Base-by-base conservation (phyloP, 305 asterid genomes). In the Rubia balearica region DNA sequence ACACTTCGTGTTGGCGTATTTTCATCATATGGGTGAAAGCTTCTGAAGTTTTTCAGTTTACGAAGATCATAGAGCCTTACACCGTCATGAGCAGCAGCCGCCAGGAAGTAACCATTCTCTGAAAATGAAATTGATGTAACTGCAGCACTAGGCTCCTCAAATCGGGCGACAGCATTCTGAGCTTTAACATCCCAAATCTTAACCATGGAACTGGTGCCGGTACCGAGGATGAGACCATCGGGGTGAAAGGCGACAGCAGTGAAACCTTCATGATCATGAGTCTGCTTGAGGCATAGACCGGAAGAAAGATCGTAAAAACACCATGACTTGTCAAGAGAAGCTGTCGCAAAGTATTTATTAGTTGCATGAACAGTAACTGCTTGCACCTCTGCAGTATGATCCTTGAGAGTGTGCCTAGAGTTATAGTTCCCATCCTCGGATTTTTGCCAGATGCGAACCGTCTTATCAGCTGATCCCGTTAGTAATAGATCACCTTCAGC, bases 1-100 rank as follows among this genome's bases (percentile, higher is more conserved):
- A 93, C 98, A 76, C 96, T 80, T 75, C 88, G 98, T 30, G 96
- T 89, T 6, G 98, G 88, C 14, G 88, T 82, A 72, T 87, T 86
- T 72, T 88, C 97, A 72, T 91, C 98, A 59, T 92, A 90, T 17
- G 98, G 96, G 41, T 87, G 10, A 67, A 95, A 80, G 70, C 87
- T 89, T 80, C 95, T 83, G 51, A 95, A 95, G 81, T 87, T 91
- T 70, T 77, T 91, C 89, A 90, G 79, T 81, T 85, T 95, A 11
- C 99, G 99, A 63, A 95, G 85, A 88, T 95, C 99, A 92, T 90
- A 95, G 71, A 95, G 96, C 86, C 87, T 91, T 71, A 91, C 99
- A 71, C 99, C 99, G 84, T 95, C 99, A 68, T 85, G 93, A 66
- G 98, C 97, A 71, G 98, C 98, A 78, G 98, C 92, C 65, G 99